Conservation (phyloP, 2,329 filamentous ascomycete species). For the Phaeosphaeriaceae sp. region DNA sequence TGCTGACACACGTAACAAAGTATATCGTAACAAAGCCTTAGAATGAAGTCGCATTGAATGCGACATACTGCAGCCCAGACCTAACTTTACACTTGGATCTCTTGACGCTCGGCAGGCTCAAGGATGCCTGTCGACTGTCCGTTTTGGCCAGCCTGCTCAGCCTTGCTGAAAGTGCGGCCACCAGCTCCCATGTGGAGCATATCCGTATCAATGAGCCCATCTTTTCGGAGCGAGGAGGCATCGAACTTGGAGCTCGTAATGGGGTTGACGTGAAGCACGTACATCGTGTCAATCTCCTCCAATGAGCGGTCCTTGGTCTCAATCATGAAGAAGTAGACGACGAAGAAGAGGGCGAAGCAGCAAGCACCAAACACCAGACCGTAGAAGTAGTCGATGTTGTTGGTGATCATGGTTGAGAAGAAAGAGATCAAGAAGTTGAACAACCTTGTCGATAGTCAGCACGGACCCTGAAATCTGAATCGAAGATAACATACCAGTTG, state of each 20-base stretch:
- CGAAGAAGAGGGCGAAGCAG: slow-evolving; percentile 66
- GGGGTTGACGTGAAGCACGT: slow-evolving; percentile 69
- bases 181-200: slow-evolving; percentile 40
- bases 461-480: not conserved
- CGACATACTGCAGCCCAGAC: not conserved
- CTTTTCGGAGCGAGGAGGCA: slow-evolving; percentile 32
- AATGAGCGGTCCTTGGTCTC: slow-evolving; percentile 77
- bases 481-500: not conserved
- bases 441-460: slow-evolving; percentile 49
- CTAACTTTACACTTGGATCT: slow-evolving; percentile 24
- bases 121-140: slow-evolving; percentile 23
- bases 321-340: slow-evolving; percentile 81
- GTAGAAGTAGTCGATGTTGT: slow-evolving; percentile 73
- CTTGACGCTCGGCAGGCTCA: slow-evolving; percentile 32
- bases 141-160: slow-evolving; percentile 38
- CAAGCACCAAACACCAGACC: slow-evolving; percentile 78
- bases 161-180: slow-evolving; percentile 43
- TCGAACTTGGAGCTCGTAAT: slow-evolving; percentile 67
- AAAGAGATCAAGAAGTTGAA: slow-evolving; percentile 63
- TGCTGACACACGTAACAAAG: not conserved
- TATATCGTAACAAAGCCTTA: not conserved
- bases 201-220: slow-evolving; percentile 43
- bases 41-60: not conserved
- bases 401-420: slow-evolving; percentile 80
- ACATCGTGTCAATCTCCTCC: slow-evolving; percentile 79